Evolutionary conservation across 208 protist species (phyloP).

Genomic region (Hexamita inflata): DNA sequence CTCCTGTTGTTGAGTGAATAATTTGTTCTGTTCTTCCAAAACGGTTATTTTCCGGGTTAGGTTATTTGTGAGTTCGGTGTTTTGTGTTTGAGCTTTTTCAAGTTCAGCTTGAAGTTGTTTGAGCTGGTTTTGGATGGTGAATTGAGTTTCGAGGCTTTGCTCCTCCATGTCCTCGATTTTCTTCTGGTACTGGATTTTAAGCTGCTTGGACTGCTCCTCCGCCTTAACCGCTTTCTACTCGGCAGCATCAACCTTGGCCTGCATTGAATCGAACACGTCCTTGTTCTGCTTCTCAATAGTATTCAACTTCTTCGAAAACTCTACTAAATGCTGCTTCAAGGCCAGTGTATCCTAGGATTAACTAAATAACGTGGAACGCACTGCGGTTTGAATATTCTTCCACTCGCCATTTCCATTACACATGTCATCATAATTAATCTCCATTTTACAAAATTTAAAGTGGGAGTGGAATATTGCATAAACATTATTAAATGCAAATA

Average conservation of each 20-base stretch:
- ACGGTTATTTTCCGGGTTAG: too few relatives aligned
- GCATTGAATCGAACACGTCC: background rate
- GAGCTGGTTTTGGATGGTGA: background rate
- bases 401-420: background rate
- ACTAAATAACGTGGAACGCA: background rate
- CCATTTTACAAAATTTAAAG: background rate
- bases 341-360: background rate
- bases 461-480: background rate
- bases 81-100: too few relatives aligned
- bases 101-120: too few relatives aligned
- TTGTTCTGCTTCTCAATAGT: background rate
- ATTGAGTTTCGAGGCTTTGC: background rate
- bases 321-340: background rate
- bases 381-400: background rate
- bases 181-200: background rate
- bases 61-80: too few relatives aligned
- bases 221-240: background rate
- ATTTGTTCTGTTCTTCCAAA: too few relatives aligned
- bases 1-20: too few relatives aligned
- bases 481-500: background rate
- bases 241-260: background rate
- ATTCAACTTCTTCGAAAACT: background rate
- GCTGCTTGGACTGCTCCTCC: background rate
- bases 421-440: background rate
- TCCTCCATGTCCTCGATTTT: background rate